Evolutionary conservation across 2,329 filamentous ascomycete genomes (phyloP), one percentile per base, ranked within the genome.

Genomic region (Exserohilum rostratum): DNA sequence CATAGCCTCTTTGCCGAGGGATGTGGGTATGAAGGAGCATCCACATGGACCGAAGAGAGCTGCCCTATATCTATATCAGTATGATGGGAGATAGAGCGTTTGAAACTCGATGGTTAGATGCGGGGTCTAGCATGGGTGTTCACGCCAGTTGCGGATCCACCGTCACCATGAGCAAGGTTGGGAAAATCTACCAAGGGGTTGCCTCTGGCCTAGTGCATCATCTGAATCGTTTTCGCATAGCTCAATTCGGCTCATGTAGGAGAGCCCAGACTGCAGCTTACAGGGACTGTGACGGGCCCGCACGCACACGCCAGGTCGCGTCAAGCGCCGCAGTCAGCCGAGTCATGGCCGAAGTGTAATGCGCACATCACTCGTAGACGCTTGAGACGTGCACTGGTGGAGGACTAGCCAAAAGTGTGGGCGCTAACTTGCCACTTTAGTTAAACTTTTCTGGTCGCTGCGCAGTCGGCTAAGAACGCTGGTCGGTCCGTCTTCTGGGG

Each of bases 81-180:
- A 65, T 66, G 55, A 38, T 53, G 52, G 62, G 62, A 55, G 56
- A 62, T 58, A 53, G 57, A 60, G 61, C 55, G 50, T 57, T 61
- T 57, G 57, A 57, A 58, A 55, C 55, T 59, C 57, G 61, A 61
- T 57, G 57, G 55, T 58, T 62, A 51, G 62, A 68, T 71, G 71
- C 71, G 71, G 71, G 71, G 71, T 72, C 58, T 60, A 62, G 60
- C 59, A 68, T 70, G 62, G 69, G 53, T 46, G 43, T 73, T 73
- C 66, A 57, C 66, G 66, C 69, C 63, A 71, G 53, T 46, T 63
- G 63, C 60, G 66, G 64, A 59, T 65, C 65, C 63, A 67, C 65
- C 55, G 56, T 68, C 61, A 63, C 57, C 58, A 55, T 62, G 64
- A 58, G 48, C 61, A 64, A 58, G 65, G 55, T 57, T 61, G 55